Evolutionary conservation across 257 asterid genomes (phyloP), one percentile per base, ranked within the genome.

Genomic region (Rhazya stricta): DNA sequence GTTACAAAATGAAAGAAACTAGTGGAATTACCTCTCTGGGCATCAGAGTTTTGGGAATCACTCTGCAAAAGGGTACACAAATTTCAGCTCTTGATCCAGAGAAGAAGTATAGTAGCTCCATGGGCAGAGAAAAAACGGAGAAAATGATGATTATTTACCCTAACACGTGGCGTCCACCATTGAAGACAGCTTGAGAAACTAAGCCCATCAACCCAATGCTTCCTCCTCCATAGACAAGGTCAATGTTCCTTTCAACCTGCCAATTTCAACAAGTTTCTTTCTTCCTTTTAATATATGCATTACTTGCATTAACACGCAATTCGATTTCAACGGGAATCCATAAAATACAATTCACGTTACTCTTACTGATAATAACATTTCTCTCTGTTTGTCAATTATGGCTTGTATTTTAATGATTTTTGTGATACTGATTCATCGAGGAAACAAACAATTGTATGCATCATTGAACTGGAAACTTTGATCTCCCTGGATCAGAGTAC

Each of bases 181-280:
- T 81, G 66, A 85, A 86, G 74, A 91, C 97, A 72, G 94, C 85
- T 82, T 84, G 91, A 61, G 96, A 90, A 74, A 90, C 85, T 41
- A 89, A 80, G 27, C 96, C 96, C 96, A 90, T 90, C 79, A 90
- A 82, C 27, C 96, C 96, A 29, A 89, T 76, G 75, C 96, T 90
- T 65, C 96, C 96, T 41, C 96, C 96, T 23, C 96, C 96, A 79
- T 90, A 90, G 45, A 90, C 94, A 78, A 91, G 80, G 90, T 90
- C 96, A 79, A 91, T 91, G 86, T 87, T 90, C 88, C 95, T 90
- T 78, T 88, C 97, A 79, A 91, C 96, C 97, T 91, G 91, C 74
- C 77, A 69, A 57, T 58, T 65, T 61, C 3, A 37, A 45, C 23
- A 25, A 62, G 63, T 48, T 39, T 30, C 10, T 30, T 57, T 36